These are phyloP conservation scores for Aspergillus indologenus DNA, from an alignment of 495 filamentous ascomycete species.

Conservation along the genomic window DNA sequence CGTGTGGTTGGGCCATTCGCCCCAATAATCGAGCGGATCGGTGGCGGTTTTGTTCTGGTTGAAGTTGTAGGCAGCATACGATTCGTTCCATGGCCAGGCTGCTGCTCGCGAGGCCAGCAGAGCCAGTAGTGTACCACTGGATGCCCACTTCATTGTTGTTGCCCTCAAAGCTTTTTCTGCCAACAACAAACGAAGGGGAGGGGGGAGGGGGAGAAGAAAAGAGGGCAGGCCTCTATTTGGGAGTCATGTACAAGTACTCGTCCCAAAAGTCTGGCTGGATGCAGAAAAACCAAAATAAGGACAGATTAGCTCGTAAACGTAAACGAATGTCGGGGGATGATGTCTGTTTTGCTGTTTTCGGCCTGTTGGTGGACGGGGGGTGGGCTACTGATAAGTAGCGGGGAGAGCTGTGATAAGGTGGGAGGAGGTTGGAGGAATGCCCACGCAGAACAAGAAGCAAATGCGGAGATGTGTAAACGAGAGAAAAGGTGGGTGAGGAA, in stretches of 20 bases:
- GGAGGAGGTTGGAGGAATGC: neutral
- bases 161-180: neutral
- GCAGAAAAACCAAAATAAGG: too few relatives aligned
- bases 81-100: conserved; percentile 53
- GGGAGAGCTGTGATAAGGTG: neutral
- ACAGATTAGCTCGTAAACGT: neutral
- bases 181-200: neutral
- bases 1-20: conserved; percentile 39
- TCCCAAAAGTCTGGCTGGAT: neutral
- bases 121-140: conserved; percentile 17
- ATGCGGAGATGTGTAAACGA: neutral
- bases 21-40: conserved; percentile 57
- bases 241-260: neutral
- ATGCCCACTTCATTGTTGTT: conserved; percentile 4
- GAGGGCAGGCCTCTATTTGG: neutral
- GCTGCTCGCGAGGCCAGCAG: conserved; percentile 22
- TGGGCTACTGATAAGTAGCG: neutral
- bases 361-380: too few relatives aligned
- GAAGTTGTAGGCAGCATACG: conserved; percentile 54
- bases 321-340: neutral
- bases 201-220: neutral
- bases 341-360: neutral
- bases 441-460: neutral
- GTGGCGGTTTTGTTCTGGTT: conserved; percentile 58
- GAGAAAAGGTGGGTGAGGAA: neutral